Evolutionary conservation across 1,139 yeast genomes (phyloP), one percentile per base, ranked within the genome.

Genomic region (Suhomyces maxii): DNA sequence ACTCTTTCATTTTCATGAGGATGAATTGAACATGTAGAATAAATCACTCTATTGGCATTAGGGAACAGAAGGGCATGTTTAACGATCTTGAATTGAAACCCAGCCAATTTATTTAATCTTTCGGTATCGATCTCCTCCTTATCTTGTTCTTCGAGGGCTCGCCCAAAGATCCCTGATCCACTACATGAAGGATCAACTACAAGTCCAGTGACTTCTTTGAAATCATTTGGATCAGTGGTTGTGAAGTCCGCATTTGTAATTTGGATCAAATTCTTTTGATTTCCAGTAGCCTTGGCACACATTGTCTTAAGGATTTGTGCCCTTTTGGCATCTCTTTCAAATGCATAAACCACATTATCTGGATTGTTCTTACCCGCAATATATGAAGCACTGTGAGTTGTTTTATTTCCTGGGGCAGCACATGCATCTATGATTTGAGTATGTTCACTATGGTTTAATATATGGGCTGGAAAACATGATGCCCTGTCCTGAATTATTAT

Each of bases 401-500:
- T 93, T 64, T 93, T 95, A 66, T 93, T 93, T 7, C 99, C 99
- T 1, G 99, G 99, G 0, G 99, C 99, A 2, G 99, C 90, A 68
- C 98, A 91, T 0, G 97, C 88, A 67, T 93, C 99, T 37, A 93
- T 87, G 7, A 90, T 80, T 41, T 75, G 68, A 47, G 76, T 81
- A 40, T 72, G 77, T 0, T 60, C 51, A 45, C 69, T 71, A 41
- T 60, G 54, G 51, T 80, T 73, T 44, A 93, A 68, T 26, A 95
- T 90, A 49, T 83, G 84, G 0, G 96, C 97, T 0, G 99, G 99
- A 60, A 93, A 89, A 64, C 99, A 93, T 3, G 97, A 90, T 0
- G 98, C 97, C 41, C 99, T 73, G 61, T 93, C 99, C 66, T 93
- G 99, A 49, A 93, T 89, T 47, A 95, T 90, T 18, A 93, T 71